Evolutionary conservation across 345 rosid species (phyloP).

Genomic region (Citrus cavaleriei): DNA sequence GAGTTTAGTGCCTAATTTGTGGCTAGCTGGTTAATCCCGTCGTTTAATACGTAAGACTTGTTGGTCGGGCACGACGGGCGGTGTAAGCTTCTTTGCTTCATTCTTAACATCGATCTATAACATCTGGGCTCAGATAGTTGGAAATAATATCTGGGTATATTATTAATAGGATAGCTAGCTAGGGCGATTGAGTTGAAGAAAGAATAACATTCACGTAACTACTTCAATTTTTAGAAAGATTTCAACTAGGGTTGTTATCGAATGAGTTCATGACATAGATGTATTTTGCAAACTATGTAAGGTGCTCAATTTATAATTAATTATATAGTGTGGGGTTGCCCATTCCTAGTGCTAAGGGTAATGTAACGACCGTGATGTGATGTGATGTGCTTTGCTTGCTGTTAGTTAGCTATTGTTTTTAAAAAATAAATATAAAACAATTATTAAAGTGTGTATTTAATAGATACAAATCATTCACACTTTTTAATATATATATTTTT

Average conservation of each 20-base stretch:
- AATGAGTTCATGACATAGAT: not conserved
- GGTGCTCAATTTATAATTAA: not conserved
- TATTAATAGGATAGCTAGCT: too few species aligned
- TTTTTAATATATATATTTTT: too few species aligned
- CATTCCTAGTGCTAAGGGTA: not conserved
- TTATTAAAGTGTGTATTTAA: not conserved
- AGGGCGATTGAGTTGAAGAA: not conserved
- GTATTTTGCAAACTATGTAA: not conserved
- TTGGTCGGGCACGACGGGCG: too few species aligned
- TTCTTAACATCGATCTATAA: too few species aligned
- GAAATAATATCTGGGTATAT: too few species aligned
- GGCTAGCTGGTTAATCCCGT: not conserved
- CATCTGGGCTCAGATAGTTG: not conserved
- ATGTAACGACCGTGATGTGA: conserved; percentile 10
- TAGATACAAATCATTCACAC: not conserved
- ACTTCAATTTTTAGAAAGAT: too few species aligned
- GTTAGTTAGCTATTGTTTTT: not conserved
- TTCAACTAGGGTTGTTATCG: not conserved
- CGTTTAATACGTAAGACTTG: too few species aligned
- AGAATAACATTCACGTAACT: not conserved
- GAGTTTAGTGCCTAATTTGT: not conserved
- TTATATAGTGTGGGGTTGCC: not conserved
- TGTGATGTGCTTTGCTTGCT: conserved; percentile 2
- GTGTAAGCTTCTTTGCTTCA: too few species aligned
- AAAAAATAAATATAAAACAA: too few species aligned